These are phyloP conservation scores for Pseudopyricularia javanii DNA, from an alignment of 2,329 filamentous ascomycete species.

Conservation along the genomic window DNA sequence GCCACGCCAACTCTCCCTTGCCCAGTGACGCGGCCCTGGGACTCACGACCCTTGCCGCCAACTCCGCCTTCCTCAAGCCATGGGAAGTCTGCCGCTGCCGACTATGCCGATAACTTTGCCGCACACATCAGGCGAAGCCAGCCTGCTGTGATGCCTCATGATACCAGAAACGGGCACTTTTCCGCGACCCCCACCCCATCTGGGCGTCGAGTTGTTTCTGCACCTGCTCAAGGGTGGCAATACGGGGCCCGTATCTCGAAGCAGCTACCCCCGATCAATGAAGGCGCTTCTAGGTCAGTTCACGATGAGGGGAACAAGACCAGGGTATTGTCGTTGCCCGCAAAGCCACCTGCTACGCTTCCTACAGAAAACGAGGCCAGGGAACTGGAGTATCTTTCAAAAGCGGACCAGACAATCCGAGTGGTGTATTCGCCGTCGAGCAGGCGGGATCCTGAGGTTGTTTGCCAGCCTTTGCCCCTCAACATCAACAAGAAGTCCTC, in stretches of 20 bases:
- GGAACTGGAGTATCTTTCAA: constrained; percentile 31
- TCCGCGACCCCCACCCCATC: constrained; percentile 4
- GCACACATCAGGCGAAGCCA: background rate
- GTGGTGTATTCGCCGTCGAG: constrained; percentile 37
- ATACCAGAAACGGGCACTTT: background rate
- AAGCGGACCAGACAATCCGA: constrained; percentile 38
- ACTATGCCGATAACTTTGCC: background rate
- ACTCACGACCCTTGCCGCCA: constrained; percentile 37
- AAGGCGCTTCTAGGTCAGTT: constrained; percentile 18
- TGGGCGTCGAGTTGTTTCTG: constrained; percentile 37
- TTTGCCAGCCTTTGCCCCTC: constrained; percentile 22
- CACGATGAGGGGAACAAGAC: constrained; percentile 17
- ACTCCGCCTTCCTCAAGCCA: constrained; percentile 21
- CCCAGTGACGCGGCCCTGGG: constrained; percentile 20
- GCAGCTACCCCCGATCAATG: constrained; percentile 35
- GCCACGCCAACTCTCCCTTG: background rate
- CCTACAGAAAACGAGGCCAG: constrained; percentile 11
- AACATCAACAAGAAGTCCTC: constrained; percentile 26
- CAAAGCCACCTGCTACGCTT: constrained; percentile 11
- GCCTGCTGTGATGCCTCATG: background rate
- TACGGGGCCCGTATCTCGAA: constrained; percentile 21
- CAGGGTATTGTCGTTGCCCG: constrained; percentile 34
- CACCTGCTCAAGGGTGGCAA: constrained; percentile 30
- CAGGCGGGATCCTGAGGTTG: constrained; percentile 16
- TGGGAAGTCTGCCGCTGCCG: background rate